Evolutionary conservation across 495 filamentous ascomycete species (phyloP), one percentile per base, ranked within the genome.

Genomic region (Bacidia rubella): DNA sequence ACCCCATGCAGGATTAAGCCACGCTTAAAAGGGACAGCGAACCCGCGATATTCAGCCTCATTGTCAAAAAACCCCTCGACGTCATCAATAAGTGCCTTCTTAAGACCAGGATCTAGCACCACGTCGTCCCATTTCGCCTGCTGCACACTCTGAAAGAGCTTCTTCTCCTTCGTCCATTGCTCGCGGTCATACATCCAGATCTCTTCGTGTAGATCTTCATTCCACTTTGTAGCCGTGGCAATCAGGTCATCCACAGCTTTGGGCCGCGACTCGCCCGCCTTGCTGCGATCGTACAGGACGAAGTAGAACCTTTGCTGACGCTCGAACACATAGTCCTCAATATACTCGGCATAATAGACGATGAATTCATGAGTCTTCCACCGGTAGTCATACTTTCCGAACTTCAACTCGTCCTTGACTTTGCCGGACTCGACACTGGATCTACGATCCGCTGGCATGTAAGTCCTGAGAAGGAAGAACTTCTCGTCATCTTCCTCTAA

Each of bases 81-180:
- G 25, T 70, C 68, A 12, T 60, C 54, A 21, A 62, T 63, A 25
- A 74, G 54, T 1, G 59, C 63, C 27, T 68, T 66, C 53, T 73
- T 74, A 65, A 71, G 66, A n/a, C 60, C 56, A 21, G 64, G 59
- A 51, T 73, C 67, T 21, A 74, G 58, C 26, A 73, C 72, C 10
- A 74, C 68, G 38, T 73, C 65, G 25, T 72, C 65, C 70, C 71
- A 74, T 23, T 47, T 59, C 2, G 69, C 59, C 54, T 68, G 66
- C 56, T 66, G 57, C 15, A 70, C 67, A 47, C 68, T 57, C 10
- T 65, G n/a, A 47, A 61, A 74, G 0, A 74, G 54, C 26, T 64
- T 54, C 10, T 55, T 58, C 35, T 53, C 62, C 49, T 62, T 65
- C 9, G 53, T 57, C 71, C 71, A 74, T 40, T 57, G 62, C 11